Percentiles rank a stretch among this genome's conserved stretches.
Evolutionary conservation across 1,284 basidiomycete species (phyloP).

Genomic region (Anthracocystis walkeri): DNA sequence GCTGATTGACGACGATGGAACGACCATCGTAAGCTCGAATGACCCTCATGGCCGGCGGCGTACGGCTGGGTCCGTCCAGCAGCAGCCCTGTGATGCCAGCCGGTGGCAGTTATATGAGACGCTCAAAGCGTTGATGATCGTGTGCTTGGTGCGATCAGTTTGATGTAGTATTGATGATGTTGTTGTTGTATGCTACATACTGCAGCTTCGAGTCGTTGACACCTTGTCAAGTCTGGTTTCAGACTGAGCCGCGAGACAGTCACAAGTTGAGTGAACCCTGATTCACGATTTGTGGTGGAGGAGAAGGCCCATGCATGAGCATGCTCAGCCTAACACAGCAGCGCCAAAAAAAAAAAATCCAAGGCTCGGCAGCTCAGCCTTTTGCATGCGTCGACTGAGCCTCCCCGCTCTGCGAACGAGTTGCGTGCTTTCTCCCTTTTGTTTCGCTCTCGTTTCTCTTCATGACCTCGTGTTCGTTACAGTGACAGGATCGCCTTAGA

Average conservation of each 20-base stretch:
- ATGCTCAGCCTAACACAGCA: not conserved
- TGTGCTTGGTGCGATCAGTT: too few relatives aligned
- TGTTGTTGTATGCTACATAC: not conserved
- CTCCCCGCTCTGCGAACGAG: not conserved
- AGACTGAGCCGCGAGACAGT: too few relatives aligned
- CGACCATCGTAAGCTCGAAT: conserved; percentile 64
- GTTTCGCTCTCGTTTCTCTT: too few relatives aligned
- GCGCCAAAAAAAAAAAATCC: not conserved
- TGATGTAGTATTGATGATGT: not conserved
- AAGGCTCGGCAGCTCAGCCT: not conserved
- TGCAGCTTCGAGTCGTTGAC: not conserved
- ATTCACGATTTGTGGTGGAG: not conserved
- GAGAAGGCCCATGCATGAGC: not conserved
- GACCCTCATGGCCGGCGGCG: conserved; percentile 51
- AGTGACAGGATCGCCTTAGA: too few relatives aligned
- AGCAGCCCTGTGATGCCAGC: conserved; percentile 1
- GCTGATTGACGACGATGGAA: conserved; percentile 60
- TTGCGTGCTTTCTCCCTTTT: too few relatives aligned
- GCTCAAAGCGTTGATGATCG: not conserved
- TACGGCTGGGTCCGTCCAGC: not conserved
- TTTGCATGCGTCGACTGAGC: not conserved
- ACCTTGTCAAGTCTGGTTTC: too few relatives aligned
- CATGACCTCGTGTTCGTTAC: too few relatives aligned
- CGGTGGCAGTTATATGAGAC: not conserved
- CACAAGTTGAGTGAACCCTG: conserved; percentile 4